These are phyloP conservation scores for Fraxinus sp. DNA, from an alignment of 305 asterid genomes.

Conservation along the genomic window DNA sequence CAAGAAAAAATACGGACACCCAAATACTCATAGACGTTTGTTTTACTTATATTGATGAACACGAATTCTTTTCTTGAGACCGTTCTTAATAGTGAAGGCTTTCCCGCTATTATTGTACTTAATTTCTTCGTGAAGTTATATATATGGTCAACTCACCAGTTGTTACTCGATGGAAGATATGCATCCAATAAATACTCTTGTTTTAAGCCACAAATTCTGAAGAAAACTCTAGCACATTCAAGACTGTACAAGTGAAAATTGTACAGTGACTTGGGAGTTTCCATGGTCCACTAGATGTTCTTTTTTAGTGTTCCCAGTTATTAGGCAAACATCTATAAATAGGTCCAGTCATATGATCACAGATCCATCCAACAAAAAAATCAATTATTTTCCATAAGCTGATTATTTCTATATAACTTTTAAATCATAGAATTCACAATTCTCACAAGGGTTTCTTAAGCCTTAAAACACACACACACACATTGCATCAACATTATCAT, in stretches of 20 bases:
- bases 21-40: not conserved
- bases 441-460: not conserved
- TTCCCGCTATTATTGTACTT: not conserved
- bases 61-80: not conserved
- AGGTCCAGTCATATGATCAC: not conserved
- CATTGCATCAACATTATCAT: not conserved
- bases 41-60: not conserved
- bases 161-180: not conserved
- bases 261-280: constrained; percentile 30
- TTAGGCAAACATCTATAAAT: constrained; percentile 25
- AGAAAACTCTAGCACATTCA: constrained; percentile 21
- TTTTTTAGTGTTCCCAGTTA: not conserved
- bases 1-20: not conserved
- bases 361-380: not conserved
- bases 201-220: not conserved
- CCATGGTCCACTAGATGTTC: constrained; percentile 30
- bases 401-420: not conserved
- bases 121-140: not conserved
- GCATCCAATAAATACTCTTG: not conserved
- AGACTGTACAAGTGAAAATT: constrained; percentile 11
- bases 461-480: not conserved
- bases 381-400: not conserved
- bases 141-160: not conserved
- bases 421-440: not conserved
- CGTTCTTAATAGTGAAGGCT: not conserved